phyloP scores from a whole-genome alignment of 1,284 basidiomycete species.

The Leccinum colubrinum region DNA sequence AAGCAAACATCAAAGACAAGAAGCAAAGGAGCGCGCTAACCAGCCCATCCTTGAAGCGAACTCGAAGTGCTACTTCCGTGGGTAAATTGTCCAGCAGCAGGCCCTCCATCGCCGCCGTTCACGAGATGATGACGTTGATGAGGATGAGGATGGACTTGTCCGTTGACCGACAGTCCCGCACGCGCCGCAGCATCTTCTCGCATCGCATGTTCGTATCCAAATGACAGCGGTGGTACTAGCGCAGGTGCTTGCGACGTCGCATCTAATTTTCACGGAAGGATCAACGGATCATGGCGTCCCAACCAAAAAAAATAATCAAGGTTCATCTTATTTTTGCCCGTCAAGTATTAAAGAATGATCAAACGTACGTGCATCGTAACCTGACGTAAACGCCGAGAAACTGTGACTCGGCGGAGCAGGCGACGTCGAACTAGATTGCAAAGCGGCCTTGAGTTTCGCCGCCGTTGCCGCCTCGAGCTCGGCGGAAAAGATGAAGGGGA shows the following conservation, averaged over 20 bases:
- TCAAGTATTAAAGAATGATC: conserved; percentile 11
- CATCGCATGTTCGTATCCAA: conserved; percentile 9
- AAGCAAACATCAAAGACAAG: background rate
- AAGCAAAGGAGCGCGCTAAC: conserved; percentile 9
- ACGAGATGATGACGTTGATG: background rate
- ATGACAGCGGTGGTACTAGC: background rate
- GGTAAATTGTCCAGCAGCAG: conserved; percentile 12
- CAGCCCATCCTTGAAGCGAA: conserved; percentile 32
- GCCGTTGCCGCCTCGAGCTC: conserved; percentile 31
- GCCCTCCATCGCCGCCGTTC: conserved; percentile 8
- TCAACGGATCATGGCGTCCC: background rate
- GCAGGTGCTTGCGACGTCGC: background rate
- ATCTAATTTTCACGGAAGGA: background rate
- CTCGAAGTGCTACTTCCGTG: conserved; percentile 25
- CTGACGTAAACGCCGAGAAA: conserved; percentile 23
- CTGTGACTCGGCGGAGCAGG: background rate
- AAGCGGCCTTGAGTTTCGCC: conserved; percentile 26
- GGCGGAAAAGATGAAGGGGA: conserved; percentile 32
- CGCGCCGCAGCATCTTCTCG: conserved; percentile 1
- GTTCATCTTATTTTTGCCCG: background rate
- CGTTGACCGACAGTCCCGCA: conserved; percentile 3
- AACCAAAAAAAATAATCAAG: background rate
- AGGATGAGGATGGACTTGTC: background rate
- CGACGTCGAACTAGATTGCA: conserved; percentile 17
- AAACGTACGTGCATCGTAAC: conserved; percentile 30